Evolutionary conservation across 352 stramenopile species (phyloP).

Genomic region (Globisporangium uncinulatum): DNA sequence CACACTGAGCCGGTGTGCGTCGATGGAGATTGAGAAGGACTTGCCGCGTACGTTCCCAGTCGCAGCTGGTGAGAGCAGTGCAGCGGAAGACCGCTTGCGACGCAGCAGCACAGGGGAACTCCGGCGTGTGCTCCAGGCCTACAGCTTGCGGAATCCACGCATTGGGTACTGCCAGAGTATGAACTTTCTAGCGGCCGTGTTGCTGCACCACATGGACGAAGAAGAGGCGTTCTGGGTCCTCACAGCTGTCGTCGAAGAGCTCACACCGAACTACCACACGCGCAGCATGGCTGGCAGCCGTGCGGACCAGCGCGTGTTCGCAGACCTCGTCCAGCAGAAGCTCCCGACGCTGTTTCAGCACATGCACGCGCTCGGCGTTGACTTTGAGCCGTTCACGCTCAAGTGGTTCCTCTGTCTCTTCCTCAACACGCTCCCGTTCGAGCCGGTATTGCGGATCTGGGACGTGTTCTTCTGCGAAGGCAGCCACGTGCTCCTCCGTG

Average conservation of each 20-base stretch:
- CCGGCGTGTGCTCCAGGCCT: constrained; percentile 76
- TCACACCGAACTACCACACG: constrained; percentile 88
- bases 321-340: constrained; percentile 81
- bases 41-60: constrained; percentile 75
- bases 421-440: constrained; percentile 88
- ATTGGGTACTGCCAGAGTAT: constrained; percentile 90
- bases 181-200: constrained; percentile 79
- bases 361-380: constrained; percentile 64
- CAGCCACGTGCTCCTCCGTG: constrained; percentile 82
- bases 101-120: constrained; percentile 51
- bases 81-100: constrained; percentile 17
- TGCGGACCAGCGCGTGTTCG: constrained; percentile 87
- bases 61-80: constrained; percentile 11
- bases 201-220: constrained; percentile 80
- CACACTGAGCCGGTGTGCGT: constrained; percentile 52
- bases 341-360: constrained; percentile 69
- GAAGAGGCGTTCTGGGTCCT: constrained; percentile 88
- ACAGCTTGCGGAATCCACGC: constrained; percentile 75
- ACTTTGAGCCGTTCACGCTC: constrained; percentile 87
- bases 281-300: constrained; percentile 84
- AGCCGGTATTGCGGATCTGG: constrained; percentile 87
- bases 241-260: constrained; percentile 80
- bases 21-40: constrained; percentile 88
- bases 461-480: constrained; percentile 89
- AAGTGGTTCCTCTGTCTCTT: constrained; percentile 93